Evolutionary conservation across 768 basidiomycete genomes (phyloP).

Genomic region (Termitomyces sp.): DNA sequence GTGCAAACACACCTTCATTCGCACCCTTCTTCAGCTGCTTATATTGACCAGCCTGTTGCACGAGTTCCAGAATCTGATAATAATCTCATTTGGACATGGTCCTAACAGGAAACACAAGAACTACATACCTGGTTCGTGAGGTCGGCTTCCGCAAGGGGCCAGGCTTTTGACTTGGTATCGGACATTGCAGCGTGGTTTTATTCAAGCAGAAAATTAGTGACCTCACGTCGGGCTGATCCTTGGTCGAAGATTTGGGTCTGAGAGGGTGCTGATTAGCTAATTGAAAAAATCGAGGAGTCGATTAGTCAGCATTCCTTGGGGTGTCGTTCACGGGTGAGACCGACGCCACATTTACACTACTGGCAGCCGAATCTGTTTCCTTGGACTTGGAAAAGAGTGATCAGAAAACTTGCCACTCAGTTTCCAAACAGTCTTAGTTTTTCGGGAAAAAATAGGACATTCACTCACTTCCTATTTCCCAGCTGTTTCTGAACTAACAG

Average conservation of each 20-base stretch:
- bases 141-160: constrained; percentile 78
- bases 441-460: too few species aligned
- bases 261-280: background rate
- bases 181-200: constrained; percentile 40
- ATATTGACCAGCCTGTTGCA: constrained; percentile 94
- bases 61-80: constrained; percentile 84
- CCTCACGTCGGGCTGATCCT: constrained; percentile 85
- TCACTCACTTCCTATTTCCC: too few species aligned
- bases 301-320: background rate
- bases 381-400: too few species aligned
- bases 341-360: too few species aligned
- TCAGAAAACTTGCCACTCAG: too few species aligned
- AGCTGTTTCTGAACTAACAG: too few species aligned
- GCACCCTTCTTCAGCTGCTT: constrained; percentile 99
- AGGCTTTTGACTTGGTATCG: constrained; percentile 73
- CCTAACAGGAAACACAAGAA: background rate
- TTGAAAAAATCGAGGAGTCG: constrained; percentile 1
- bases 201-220: constrained; percentile 30
- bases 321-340: too few species aligned
- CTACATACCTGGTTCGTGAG: constrained; percentile 82
- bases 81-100: background rate
- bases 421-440: too few species aligned
- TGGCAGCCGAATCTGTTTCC: too few species aligned
- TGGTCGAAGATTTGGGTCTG: constrained; percentile 45
- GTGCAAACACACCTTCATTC: constrained; percentile 74